A percentile compares a stretch with the other conserved stretches of the same genome.
Conservation (phyloP, 371 early-diverging fungal genomes). For the Actinomucor elegans region DNA sequence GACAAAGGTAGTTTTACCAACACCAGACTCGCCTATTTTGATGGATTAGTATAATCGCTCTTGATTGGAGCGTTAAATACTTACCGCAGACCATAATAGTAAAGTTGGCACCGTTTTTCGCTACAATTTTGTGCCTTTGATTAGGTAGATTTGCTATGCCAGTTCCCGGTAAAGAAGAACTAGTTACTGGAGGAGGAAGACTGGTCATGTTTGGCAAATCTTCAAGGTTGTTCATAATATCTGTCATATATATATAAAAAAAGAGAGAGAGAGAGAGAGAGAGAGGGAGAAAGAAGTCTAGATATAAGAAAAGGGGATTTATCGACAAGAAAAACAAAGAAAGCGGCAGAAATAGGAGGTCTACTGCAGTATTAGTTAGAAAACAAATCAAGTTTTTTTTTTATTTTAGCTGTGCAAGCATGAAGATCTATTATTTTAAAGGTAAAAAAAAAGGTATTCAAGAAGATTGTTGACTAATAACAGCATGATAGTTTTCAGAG, state of each 20-base stretch:
- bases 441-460: too few species aligned
- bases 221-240: slow-evolving; percentile 16
- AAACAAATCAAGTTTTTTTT: slow-evolving; percentile 1
- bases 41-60: not conserved
- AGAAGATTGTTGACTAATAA: slow-evolving; percentile 26
- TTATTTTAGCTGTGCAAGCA: not conserved
- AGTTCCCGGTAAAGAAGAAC: slow-evolving; percentile 62
- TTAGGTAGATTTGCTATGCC: slow-evolving; percentile 99
- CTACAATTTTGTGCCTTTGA: slow-evolving; percentile 91
- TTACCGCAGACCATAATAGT: slow-evolving; percentile 95
- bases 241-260: slow-evolving; percentile 21
- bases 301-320: slow-evolving; percentile 2
- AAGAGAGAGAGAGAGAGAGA: slow-evolving; percentile 7
- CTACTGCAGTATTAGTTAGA: slow-evolving; percentile 1
- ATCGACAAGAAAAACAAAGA: not conserved
- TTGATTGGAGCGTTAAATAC: slow-evolving; percentile 16
- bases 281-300: not conserved
- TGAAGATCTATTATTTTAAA: slow-evolving; percentile 3
- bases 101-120: slow-evolving; percentile 84
- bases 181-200: slow-evolving; percentile 40
- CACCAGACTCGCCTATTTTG: slow-evolving; percentile 53
- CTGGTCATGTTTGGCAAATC: not conserved
- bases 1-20: slow-evolving; percentile 89
- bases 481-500: slow-evolving; percentile 69
- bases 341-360: not conserved